These are phyloP conservation scores for Phtheirospermum japonicum DNA, from an alignment of 257 asterid genomes.

Conservation along the genomic window DNA sequence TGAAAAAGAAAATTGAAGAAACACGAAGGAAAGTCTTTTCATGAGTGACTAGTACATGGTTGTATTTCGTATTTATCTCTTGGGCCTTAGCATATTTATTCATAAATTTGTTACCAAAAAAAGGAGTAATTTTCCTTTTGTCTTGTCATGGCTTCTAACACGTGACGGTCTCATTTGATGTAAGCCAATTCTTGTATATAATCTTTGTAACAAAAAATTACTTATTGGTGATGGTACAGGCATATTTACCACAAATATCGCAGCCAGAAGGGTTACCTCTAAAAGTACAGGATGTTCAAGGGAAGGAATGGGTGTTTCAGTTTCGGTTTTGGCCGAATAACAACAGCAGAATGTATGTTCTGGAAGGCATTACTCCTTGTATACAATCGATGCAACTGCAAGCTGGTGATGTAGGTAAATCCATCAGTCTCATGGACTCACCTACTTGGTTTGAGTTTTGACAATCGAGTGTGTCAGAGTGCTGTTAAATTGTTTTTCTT, in stretches of 20 bases:
- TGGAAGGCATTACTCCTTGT: constrained; percentile 98
- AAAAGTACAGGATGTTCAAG: constrained; percentile 73
- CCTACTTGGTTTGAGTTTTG: constrained; percentile 15
- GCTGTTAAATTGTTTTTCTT: constrained; percentile 4
- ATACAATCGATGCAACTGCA: constrained; percentile 89
- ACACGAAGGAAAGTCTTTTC: neutral
- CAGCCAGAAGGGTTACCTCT: constrained; percentile 90
- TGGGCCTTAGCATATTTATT: constrained; percentile 21
- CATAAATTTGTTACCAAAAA: neutral
- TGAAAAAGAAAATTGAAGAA: constrained; percentile 19
- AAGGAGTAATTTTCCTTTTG: neutral
- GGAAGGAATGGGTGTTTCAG: constrained; percentile 90
- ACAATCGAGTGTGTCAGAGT: constrained; percentile 6
- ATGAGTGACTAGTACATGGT: neutral
- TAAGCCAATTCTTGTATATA: constrained; percentile 14
- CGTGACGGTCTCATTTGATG: constrained; percentile 17
- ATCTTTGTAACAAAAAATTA: constrained; percentile 23
- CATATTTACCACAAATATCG: constrained; percentile 81
- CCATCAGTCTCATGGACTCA: constrained; percentile 24
- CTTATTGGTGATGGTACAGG: constrained; percentile 47
- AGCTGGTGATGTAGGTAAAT: constrained; percentile 97
- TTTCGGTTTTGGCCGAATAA: constrained; percentile 98
- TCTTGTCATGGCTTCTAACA: neutral
- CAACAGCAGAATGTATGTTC: constrained; percentile 97
- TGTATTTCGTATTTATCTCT: constrained; percentile 14